A percentile compares a stretch with the other conserved stretches of the same genome.
These are phyloP conservation scores for Suhomyces xylopsoci DNA, from an alignment of 805 yeast genomes.

Conservation along the genomic window DNA sequence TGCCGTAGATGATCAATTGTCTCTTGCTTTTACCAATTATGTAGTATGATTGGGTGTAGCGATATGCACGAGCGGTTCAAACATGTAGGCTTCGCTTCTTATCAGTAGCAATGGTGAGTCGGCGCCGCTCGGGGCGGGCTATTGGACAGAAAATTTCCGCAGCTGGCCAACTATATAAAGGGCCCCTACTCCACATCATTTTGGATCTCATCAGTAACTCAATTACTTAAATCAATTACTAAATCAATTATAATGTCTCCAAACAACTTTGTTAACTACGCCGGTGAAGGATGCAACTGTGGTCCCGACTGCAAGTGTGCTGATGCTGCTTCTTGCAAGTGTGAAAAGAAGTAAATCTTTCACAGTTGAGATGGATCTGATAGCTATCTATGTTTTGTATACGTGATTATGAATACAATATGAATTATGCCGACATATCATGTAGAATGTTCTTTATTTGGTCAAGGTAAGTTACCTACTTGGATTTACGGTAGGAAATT, in stretches of 20 bases:
- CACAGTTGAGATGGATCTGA: neutral
- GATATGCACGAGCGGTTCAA: neutral
- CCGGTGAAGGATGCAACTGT: constrained; percentile 6
- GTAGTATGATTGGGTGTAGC: neutral
- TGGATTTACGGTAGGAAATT: no score
- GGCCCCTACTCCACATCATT: neutral
- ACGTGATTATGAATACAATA: neutral
- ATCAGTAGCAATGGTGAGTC: neutral
- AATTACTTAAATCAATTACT: neutral
- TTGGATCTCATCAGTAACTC: neutral
- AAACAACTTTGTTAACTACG: constrained; percentile 5
- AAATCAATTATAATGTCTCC: neutral
- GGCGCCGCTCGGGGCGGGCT: neutral
- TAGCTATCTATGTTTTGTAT: neutral
- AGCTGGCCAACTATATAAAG: neutral
- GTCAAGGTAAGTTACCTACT: no score
- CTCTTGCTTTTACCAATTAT: neutral
- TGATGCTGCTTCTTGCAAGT: neutral
- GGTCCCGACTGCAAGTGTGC: constrained; percentile 6
- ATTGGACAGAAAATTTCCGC: neutral
- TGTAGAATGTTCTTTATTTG: neutral
- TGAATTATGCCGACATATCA: neutral
- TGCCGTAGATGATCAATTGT: neutral
- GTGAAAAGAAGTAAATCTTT: constrained; percentile 3
- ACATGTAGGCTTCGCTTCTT: neutral